Evolutionary conservation across 345 rosid genomes (phyloP).

Genomic region (Citrus reticulata): DNA sequence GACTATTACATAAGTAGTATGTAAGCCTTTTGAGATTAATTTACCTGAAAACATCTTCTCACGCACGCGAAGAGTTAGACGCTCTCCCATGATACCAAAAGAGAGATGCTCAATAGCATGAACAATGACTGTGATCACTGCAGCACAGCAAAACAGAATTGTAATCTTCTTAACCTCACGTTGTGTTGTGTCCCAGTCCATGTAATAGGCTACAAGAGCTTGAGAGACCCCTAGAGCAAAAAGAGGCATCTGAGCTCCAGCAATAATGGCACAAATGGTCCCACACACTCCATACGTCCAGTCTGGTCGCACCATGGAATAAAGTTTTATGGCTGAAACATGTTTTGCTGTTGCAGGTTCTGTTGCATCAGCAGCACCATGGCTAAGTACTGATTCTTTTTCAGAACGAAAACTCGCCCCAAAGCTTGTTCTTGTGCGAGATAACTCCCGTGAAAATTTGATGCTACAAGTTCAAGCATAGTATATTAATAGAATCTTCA

Average conservation of each 20-base stretch:
- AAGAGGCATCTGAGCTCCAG: constrained; percentile 95
- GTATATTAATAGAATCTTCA: constrained; percentile 3
- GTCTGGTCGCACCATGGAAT: constrained; percentile 81
- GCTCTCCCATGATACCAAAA: constrained; percentile 90
- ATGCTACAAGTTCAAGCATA: constrained; percentile 28
- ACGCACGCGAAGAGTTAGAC: constrained; percentile 89
- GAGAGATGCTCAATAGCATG: constrained; percentile 65
- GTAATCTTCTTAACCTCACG: constrained; percentile 74
- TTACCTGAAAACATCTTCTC: constrained; percentile 78
- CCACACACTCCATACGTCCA: constrained; percentile 82
- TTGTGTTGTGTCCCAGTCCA: constrained; percentile 69
- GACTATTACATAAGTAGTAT: not conserved
- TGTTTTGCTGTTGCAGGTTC: constrained; percentile 37
- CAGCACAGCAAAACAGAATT: constrained; percentile 62
- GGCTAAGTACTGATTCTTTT: constrained; percentile 56
- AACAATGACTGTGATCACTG: constrained; percentile 56
- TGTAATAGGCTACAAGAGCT: constrained; percentile 79
- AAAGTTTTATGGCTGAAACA: constrained; percentile 57
- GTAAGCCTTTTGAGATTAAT: not conserved
- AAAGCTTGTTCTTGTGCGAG: constrained; percentile 60
- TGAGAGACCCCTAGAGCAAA: constrained; percentile 95
- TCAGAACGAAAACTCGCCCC: constrained; percentile 80
- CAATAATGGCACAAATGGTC: constrained; percentile 59
- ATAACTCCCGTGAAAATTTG: constrained; percentile 61
- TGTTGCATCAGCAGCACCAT: constrained; percentile 34